Conservation (phyloP, 441 rosid species). For the Metrosideros polymorpha region DNA sequence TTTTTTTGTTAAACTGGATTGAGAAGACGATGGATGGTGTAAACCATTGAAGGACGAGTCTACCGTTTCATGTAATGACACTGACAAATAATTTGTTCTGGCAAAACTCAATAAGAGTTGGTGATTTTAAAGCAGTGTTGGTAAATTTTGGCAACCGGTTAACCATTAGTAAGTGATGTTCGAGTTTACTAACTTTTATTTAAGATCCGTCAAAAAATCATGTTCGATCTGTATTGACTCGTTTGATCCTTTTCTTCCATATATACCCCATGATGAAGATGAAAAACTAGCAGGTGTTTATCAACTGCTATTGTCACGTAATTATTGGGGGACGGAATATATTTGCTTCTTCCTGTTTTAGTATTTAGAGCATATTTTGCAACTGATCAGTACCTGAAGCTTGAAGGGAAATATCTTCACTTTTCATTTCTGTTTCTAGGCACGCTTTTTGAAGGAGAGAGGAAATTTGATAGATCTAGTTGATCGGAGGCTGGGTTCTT, state of each 20-base stretch:
- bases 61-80: background rate
- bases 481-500: background rate
- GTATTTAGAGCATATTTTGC: background rate
- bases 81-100: background rate
- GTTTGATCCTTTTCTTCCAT: background rate
- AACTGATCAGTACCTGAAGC: background rate
- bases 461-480: background rate
- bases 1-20: background rate
- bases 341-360: background rate
- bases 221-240: too few species aligned
- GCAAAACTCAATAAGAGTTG: background rate
- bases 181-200: too few species aligned
- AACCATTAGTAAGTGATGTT: background rate
- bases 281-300: background rate
- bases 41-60: background rate
- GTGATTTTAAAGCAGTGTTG: too few species aligned
- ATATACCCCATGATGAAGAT: background rate
- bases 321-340: background rate
- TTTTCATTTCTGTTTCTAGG: background rate
- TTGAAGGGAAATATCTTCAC: background rate
- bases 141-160: background rate
- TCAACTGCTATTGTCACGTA: background rate
- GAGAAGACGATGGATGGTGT: background rate
- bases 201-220: background rate
- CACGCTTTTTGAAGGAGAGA: background rate